phyloP scores from a whole-genome alignment of 768 basidiomycete species.

The Suillus discolor region DNA sequence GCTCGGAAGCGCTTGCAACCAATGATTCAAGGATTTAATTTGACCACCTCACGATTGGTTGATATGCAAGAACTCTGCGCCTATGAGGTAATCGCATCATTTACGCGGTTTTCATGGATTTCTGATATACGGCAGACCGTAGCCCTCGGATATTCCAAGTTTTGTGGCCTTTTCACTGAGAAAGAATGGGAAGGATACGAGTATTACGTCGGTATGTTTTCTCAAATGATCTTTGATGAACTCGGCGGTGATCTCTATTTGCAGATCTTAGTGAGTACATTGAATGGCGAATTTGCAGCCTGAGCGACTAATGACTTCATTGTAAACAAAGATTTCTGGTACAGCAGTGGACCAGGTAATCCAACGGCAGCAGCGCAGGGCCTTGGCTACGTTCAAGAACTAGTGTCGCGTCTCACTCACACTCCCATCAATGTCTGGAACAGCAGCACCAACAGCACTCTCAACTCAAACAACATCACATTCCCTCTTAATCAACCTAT shows the following conservation, averaged over 20 bases:
- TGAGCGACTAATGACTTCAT: not conserved
- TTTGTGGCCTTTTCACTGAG: conserved; percentile 53
- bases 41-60: conserved; percentile 30
- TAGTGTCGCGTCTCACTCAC: conserved; percentile 44
- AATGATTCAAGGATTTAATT: conserved; percentile 33
- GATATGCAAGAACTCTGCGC: conserved; percentile 43
- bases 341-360: conserved; percentile 44
- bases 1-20: conserved; percentile 37
- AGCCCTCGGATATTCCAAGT: conserved; percentile 48
- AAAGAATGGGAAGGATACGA: conserved; percentile 55
- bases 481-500: conserved; percentile 41
- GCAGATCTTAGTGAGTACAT: conserved; percentile 7
- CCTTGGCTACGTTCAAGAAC: conserved; percentile 45
- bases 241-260: not conserved
- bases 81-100: conserved; percentile 33
- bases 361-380: conserved; percentile 42
- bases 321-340: conserved; percentile 29
- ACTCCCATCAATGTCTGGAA: conserved; percentile 41
- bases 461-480: conserved; percentile 40
- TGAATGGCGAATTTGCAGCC: conserved; percentile 18
- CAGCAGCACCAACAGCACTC: conserved; percentile 48
- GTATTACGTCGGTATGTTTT: conserved; percentile 37
- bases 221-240: not conserved
- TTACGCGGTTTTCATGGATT: not conserved
- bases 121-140: conserved; percentile 38